Base-by-base conservation (phyloP, 805 yeast species). In the Metschnikowia koreensis region DNA sequence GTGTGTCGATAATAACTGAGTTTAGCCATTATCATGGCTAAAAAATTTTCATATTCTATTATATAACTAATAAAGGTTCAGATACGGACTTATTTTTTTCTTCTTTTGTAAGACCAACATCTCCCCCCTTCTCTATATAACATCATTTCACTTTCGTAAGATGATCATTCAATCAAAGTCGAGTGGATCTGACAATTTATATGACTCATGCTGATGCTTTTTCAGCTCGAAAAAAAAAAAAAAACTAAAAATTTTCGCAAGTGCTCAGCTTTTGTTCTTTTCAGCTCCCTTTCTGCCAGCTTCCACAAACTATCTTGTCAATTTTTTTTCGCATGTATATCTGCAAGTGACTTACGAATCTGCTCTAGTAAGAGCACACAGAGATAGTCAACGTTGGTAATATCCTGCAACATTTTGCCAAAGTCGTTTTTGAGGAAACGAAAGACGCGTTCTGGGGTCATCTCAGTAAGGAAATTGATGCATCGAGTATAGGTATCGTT, bases 371-470 rank as follows among this genome's bases (percentile, higher is more conserved):
- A 50, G n/a, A 41, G 44, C 22, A 33, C 39, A 38, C 51, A 53
- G 9, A 47, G 39, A 7, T 37, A 22, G 38, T 46, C 48, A 6
- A 44, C 33, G 36, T 34, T 38, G 15, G 40, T 40, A 11, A 51
- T 16, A 37, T 47, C 52, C 34, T 36, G 43, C 29, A 41, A 39
- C 47, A 53, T 38, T 38, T 43, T 41, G 38, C 36, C 34, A 17
- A 53, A 53, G 49, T 53, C 56, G 17, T 37, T 36, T n/a, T 44
- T 42, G 31, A 50, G 41, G 39, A 50, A 47, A 22, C 44, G 46
- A 36, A 50, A 47, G 13, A 53, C 36, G 9, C 49, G 51, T 39
- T 53, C 52, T 4, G 51, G 37, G 10, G 22, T 41, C 50, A 53
- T 44, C 26, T 50, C 50, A 33, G 33, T 41, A 12, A 53, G 44